Evolutionary conservation across 108 stramenopile species (phyloP), one percentile per base, ranked within the genome.

Genomic region (Pseudonitzschia multiseries): DNA sequence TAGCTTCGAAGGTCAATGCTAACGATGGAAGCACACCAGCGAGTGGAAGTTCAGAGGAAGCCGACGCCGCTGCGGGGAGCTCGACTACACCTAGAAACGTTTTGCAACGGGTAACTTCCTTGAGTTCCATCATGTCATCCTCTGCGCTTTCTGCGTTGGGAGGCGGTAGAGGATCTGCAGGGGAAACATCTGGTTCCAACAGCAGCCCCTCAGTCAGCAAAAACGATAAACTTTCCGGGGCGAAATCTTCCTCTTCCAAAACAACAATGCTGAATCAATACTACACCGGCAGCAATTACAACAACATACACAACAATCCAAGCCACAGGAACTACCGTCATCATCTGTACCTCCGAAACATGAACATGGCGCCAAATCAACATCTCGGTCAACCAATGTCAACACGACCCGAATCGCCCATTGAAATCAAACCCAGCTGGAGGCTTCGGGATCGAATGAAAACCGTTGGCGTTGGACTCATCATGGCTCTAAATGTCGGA

Each of bases 361-460:
- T 62, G 61, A 62, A 56, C 24, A 56, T 56, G 54, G 46, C 46
- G 14, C 17, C 17, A 48, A 48, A 48, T 14, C 46, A 14, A 6
- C 46, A 59, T 14, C 57, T n/a, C 27, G 57, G 26, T 26, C 57
- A n/a, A 59, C 29, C 57, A 59, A 22, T 59, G 4, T 59, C 27
- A 27, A 27, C 29, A 59, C 15, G 24, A 31, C 10, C 9, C 6
- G 29, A 24, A 59, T 21, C 32, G 27, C 36, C 61, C 18, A 40
- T 40, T 15, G 29, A 28, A 59, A 36, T 83, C n/a, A 68, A 57
- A 57, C 90, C 93, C 14, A 88, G 85, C 36, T 98, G 98, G 98
- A 79, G 98, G 24, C 86, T 97, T 26, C 88, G 89, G 60, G 96
- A 96, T 66, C 83, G 93, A 8, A 98, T 97, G 94, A 93, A 92